Percentiles rank a stretch among this genome's conserved stretches.
Conservation (phyloP, 2,329 filamentous ascomycete genomes). For the Calonectria henricotiae region DNA sequence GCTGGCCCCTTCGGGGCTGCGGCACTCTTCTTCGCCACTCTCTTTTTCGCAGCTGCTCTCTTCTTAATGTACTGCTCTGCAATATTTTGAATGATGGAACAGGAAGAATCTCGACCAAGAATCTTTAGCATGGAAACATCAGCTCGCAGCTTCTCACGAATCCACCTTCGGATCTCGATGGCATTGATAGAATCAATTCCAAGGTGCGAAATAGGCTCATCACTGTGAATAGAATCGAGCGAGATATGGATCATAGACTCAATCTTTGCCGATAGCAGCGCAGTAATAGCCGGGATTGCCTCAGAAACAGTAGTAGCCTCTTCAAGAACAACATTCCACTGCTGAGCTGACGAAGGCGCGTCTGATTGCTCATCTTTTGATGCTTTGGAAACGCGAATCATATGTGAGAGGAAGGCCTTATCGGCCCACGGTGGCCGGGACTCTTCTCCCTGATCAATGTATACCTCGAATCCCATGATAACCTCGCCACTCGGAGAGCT, state of each 20-base stretch:
- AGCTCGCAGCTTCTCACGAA: neutral
- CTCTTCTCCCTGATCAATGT: neutral
- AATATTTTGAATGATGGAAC: neutral
- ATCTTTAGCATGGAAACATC: conserved; percentile 13
- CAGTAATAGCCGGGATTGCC: neutral
- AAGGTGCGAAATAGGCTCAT: neutral
- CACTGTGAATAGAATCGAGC: neutral
- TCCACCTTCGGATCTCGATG: neutral
- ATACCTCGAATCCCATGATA: neutral
- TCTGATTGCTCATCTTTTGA: neutral
- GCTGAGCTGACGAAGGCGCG: neutral
- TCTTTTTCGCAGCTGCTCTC: neutral
- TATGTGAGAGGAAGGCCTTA: neutral
- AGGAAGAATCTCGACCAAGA: neutral
- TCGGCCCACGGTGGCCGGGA: neutral
- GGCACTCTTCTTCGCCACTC: neutral
- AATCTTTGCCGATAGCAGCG: neutral
- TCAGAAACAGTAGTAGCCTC: neutral
- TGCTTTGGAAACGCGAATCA: neutral
- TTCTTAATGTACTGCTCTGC: neutral
- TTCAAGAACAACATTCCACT: neutral
- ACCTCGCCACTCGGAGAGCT: neutral
- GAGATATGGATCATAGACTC: neutral
- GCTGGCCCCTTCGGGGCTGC: neutral
- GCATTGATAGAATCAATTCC: conserved; percentile 7